Evolutionary conservation across 371 early-diverging fungal genomes (phyloP), one percentile per base, ranked within the genome.

Genomic region (Phascolomyces articulosus): DNA sequence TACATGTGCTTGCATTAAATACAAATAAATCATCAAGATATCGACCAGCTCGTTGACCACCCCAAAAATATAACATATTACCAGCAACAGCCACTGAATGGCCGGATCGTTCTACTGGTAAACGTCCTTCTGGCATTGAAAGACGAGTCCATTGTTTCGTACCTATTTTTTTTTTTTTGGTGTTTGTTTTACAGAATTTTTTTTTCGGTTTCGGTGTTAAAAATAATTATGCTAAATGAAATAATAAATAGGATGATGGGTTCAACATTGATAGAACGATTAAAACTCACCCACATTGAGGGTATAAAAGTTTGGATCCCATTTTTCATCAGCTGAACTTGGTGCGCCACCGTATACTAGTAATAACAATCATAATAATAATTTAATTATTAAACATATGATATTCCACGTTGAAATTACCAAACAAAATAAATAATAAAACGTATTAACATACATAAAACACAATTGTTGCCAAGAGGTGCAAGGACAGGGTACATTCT

Each of bases 11-110:
- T 56, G 86, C 72, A 44, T 92, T 90, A 54, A 91, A 90, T 26
- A 85, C 74, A 60, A 65, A 65, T 29, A 65, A 71, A 65, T 92
- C 93, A 62, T 88, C 84, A 58, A 91, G 73, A 55, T 85, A 90
- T 51, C 83, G 79, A 13, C 90, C 87, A 28, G 87, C 83, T 13
- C 77, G 70, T n/a, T 87, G 87, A 3, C 93, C 93, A 57, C 93
- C 91, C 75, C 87, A 87, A 55, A 92, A 74, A 61, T 85, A 90
- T 72, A 92, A 79, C 40, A 79, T 79, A 29, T 84, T 82, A 10
- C 87, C 86, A 31, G 84, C 77, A n/a, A 84, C 74, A 49, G 83
- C 84, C 10, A 86, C 84, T 7, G 89, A 76, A 71, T 92, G 92
- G 21, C 89, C 90, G 57, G 83, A 85, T 60, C 92, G 86, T 24